Percentiles rank a stretch among this genome's conserved stretches.
Conservation (phyloP, 2,329 filamentous ascomycete species). For the Nectriaceae sp. region DNA sequence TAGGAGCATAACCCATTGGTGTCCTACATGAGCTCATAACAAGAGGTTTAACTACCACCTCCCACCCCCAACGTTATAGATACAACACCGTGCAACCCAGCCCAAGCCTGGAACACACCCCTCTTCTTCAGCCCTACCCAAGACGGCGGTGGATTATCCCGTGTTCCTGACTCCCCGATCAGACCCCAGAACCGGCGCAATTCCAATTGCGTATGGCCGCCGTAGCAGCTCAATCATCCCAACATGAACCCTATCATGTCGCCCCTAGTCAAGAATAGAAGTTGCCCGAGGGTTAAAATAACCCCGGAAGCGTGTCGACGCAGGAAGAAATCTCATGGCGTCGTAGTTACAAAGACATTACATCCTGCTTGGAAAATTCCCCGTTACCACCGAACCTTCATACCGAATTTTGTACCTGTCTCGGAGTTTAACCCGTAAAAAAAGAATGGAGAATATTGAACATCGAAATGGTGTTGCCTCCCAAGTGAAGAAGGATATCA, state of each 20-base stretch:
- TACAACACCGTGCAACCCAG: too few species aligned
- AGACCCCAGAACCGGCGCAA: too few species aligned
- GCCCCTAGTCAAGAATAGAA: not conserved
- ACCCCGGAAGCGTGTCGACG: constrained; percentile 19
- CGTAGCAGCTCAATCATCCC: not conserved
- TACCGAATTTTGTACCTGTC: constrained; percentile 24
- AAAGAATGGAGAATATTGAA: constrained; percentile 25
- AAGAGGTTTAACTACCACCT: too few species aligned
- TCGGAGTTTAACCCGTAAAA: constrained; percentile 11
- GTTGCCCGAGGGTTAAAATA: not conserved
- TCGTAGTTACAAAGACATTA: constrained; percentile 31
- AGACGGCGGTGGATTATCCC: too few species aligned
- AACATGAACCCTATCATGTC: not conserved
- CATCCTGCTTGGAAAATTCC: constrained; percentile 20
- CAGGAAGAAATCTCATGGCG: constrained; percentile 26
- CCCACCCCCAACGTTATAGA: too few species aligned
- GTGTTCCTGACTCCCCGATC: too few species aligned
- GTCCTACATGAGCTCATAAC: too few species aligned
- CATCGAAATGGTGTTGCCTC: constrained; percentile 1
- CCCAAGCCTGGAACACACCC: too few species aligned
- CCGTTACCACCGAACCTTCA: constrained; percentile 15
- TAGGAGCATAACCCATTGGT: too few species aligned
- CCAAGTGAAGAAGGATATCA: not conserved
- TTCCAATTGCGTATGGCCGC: too few species aligned
- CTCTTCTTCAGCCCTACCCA: too few species aligned